Conservation (phyloP, 352 stramenopile genomes). For the Globisporangium spinosum region DNA sequence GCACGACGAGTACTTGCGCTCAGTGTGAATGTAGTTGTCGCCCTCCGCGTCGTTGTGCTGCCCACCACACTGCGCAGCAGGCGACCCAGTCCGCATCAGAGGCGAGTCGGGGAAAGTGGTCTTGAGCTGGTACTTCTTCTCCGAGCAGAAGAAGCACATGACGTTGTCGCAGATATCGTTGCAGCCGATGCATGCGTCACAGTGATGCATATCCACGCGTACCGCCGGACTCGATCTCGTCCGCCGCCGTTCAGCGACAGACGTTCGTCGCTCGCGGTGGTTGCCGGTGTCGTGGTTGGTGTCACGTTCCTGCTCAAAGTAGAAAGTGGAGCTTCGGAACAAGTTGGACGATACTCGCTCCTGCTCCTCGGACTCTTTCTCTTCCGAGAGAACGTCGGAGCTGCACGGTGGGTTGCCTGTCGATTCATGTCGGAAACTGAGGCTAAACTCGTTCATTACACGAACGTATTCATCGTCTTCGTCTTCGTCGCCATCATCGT, state of each 20-base stretch:
- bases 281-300: background rate
- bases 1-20: slow-evolving; percentile 81
- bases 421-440: background rate
- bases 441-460: background rate
- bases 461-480: background rate
- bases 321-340: slow-evolving; percentile 15
- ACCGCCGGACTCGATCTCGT: background rate
- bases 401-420: slow-evolving; percentile 1
- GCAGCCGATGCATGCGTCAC: slow-evolving; percentile 73
- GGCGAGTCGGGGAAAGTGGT: slow-evolving; percentile 37
- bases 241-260: background rate
- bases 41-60: background rate
- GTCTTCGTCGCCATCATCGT: background rate
- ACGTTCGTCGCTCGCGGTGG: background rate
- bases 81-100: background rate
- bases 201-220: slow-evolving; percentile 34
- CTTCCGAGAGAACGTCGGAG: slow-evolving; percentile 4
- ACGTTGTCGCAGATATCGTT: slow-evolving; percentile 69
- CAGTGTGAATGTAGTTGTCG: slow-evolving; percentile 7
- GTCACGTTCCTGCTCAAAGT: slow-evolving; percentile 2
- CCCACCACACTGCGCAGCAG: background rate
- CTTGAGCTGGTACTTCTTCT: slow-evolving; percentile 71
- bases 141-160: slow-evolving; percentile 66
- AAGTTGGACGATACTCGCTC: slow-evolving; percentile 3
- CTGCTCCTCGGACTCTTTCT: background rate